Conservation (phyloP, 1,284 basidiomycete genomes). For the Cutaneotrichosporon cavernicola region DNA sequence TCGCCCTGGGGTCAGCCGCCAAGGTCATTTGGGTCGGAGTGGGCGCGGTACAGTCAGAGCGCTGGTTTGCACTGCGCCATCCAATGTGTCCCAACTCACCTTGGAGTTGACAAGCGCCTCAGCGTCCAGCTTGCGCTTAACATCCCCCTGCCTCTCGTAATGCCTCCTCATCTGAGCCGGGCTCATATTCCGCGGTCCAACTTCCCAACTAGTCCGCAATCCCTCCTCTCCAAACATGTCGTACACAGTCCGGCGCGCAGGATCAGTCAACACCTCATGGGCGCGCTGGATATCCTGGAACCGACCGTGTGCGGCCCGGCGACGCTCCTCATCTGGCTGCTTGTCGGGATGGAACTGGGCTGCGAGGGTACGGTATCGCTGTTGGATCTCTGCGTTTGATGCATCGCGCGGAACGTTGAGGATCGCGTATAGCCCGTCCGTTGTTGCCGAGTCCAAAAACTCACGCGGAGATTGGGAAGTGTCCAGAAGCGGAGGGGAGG, state of each 20-base stretch:
- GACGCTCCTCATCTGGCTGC: conserved; percentile 51
- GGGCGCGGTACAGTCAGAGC: too few relatives aligned
- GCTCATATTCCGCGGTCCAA: conserved; percentile 53
- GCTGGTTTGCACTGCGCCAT: too few relatives aligned
- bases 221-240: conserved; percentile 59
- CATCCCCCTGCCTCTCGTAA: conserved; percentile 53
- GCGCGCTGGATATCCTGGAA: conserved; percentile 50
- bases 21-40: too few relatives aligned
- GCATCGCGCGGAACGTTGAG: conserved; percentile 47
- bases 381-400: conserved; percentile 41
- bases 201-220: conserved; percentile 55
- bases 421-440: conserved; percentile 40
- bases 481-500: conserved; percentile 32
- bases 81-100: conserved; percentile 29
- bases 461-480: conserved; percentile 11
- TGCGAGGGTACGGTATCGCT: conserved; percentile 47
- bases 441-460: conserved; percentile 18
- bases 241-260: conserved; percentile 56
- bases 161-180: conserved; percentile 52
- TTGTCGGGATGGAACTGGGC: conserved; percentile 59
- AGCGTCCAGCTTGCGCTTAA: conserved; percentile 53
- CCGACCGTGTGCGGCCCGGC: conserved; percentile 38
- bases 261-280: conserved; percentile 55
- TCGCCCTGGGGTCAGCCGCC: conserved; percentile 29
- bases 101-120: conserved; percentile 57